Conservation (phyloP, 345 rosid species). For the Raphanus sativus region DNA sequence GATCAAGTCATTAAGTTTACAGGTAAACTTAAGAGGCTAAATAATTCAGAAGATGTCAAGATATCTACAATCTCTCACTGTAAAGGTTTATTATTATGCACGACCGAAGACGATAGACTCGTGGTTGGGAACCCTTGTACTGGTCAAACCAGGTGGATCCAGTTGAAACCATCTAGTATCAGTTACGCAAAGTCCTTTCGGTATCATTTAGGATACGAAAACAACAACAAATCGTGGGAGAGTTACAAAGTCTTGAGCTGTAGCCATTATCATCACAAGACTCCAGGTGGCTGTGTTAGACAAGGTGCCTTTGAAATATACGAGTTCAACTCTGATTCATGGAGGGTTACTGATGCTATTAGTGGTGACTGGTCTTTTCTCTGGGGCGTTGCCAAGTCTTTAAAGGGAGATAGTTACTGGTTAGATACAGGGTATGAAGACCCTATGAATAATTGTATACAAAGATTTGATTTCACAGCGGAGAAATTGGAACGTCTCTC, state of each 20-base stretch:
- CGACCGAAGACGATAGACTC: not conserved
- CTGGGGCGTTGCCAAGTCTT: not conserved
- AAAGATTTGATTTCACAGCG: not conserved
- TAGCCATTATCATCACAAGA: not conserved
- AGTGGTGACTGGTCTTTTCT: not conserved
- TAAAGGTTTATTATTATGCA: not conserved
- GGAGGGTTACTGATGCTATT: not conserved
- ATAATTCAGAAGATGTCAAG: not conserved
- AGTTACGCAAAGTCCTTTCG: too few species aligned
- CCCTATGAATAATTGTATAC: not conserved
- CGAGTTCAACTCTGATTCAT: not conserved
- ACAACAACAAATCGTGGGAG: not conserved
- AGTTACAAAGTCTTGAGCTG: not conserved
- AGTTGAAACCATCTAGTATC: not conserved
- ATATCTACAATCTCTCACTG: not conserved
- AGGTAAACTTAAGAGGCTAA: not conserved
- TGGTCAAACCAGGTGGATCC: not conserved
- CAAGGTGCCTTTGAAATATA: not conserved
- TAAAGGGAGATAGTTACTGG: not conserved
- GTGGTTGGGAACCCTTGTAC: not conserved
- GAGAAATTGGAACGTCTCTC: not conserved
- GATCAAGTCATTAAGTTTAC: not conserved
- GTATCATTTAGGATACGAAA: not conserved
- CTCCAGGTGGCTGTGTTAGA: not conserved
- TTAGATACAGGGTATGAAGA: not conserved